Percentiles rank a stretch among this genome's conserved stretches.
Evolutionary conservation across 352 stramenopile genomes (phyloP).

Genomic region (Saprolegnia parasitica): DNA sequence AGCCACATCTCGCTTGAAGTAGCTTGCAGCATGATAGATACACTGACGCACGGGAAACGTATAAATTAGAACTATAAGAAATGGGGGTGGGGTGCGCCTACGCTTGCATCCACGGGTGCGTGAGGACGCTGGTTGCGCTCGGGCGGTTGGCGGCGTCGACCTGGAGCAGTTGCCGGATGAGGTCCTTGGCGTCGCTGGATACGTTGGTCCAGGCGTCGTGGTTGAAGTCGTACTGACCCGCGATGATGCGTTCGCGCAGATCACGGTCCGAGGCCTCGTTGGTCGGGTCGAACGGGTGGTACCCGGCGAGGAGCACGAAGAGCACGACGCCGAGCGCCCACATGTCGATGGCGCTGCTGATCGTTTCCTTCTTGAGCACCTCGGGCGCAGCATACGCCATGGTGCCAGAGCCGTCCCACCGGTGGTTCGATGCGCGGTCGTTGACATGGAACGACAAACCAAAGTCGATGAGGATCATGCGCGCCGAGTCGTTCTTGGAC

Average conservation of each 20-base stretch:
- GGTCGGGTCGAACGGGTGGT: conserved; percentile 54
- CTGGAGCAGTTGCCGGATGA: conserved; percentile 91
- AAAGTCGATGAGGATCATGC: conserved; percentile 26
- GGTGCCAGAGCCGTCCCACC: conserved; percentile 36
- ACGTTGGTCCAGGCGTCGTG: conserved; percentile 91
- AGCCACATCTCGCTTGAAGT: not conserved
- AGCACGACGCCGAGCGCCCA: conserved; percentile 55
- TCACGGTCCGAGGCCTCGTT: conserved; percentile 44
- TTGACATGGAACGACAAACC: conserved; percentile 11
- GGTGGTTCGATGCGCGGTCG: not conserved
- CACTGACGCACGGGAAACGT: not conserved
- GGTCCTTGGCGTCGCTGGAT: conserved; percentile 90
- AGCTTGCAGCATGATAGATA: too few relatives aligned
- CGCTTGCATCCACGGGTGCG: conserved; percentile 69
- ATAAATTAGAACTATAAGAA: not conserved
- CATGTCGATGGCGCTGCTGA: conserved; percentile 44
- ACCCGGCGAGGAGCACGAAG: conserved; percentile 48
- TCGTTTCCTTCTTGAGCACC: conserved; percentile 33
- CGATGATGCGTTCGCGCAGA: conserved; percentile 39
- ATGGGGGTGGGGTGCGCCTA: not conserved
- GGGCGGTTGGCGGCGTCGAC: conserved; percentile 81
- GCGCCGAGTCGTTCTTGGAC: conserved; percentile 8
- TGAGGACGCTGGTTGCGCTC: conserved; percentile 56
- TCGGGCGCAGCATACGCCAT: conserved; percentile 44
- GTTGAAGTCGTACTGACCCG: conserved; percentile 32